Conservation (phyloP, 352 stramenopile species). For the Phytophthora sojae region DNA sequence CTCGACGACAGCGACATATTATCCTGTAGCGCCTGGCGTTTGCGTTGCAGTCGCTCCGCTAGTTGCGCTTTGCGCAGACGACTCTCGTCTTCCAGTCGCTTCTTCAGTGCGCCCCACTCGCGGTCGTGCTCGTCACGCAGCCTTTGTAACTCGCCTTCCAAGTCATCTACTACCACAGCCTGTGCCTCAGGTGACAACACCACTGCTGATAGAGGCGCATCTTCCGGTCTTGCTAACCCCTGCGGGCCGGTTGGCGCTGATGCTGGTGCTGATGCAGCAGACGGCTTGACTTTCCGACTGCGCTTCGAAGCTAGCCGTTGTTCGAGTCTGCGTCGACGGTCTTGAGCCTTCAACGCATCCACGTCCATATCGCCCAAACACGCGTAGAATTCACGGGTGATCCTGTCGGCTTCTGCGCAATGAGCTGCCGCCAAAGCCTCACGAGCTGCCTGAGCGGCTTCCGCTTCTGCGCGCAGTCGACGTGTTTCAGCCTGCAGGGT, state of each 20-base stretch:
- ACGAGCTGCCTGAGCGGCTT: slow-evolving; percentile 37
- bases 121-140: slow-evolving; percentile 46
- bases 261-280: not conserved
- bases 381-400: slow-evolving; percentile 36
- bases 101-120: slow-evolving; percentile 39
- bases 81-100: slow-evolving; percentile 43
- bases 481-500: slow-evolving; percentile 22
- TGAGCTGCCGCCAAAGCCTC: slow-evolving; percentile 36
- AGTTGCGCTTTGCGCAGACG: slow-evolving; percentile 41
- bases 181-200: slow-evolving; percentile 9
- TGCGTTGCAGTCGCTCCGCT: slow-evolving; percentile 43
- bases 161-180: slow-evolving; percentile 19
- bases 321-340: slow-evolving; percentile 33
- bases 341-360: slow-evolving; percentile 14
- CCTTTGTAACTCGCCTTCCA: slow-evolving; percentile 33
- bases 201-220: not conserved
- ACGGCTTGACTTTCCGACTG: slow-evolving; percentile 1
- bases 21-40: slow-evolving; percentile 30
- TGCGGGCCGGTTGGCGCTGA: not conserved
- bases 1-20: slow-evolving; percentile 15
- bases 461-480: slow-evolving; percentile 19
- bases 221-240: not conserved
- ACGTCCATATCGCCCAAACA: slow-evolving; percentile 29
- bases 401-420: slow-evolving; percentile 35
- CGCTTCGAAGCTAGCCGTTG: slow-evolving; percentile 32